Percentiles rank a stretch among this genome's conserved stretches.
Conservation (phyloP, 306 rosid genomes). For the Leucaena leucocephala region DNA sequence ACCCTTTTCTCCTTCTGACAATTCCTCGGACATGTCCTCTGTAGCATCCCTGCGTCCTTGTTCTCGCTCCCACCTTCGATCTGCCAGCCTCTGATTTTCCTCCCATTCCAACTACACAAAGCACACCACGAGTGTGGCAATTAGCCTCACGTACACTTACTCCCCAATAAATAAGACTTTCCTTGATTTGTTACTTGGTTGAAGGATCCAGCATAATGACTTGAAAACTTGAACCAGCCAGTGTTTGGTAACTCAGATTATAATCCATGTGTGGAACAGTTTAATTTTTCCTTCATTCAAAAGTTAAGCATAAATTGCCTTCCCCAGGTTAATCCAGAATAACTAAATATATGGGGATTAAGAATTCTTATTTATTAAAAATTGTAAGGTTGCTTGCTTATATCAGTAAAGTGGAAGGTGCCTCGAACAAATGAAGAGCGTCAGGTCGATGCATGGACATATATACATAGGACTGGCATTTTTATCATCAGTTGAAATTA, state of each 20-base stretch:
- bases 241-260: neutral
- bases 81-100: conserved; percentile 60
- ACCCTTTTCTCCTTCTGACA: conserved; percentile 88
- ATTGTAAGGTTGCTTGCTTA: neutral
- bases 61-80: conserved; percentile 83
- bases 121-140: conserved; percentile 8
- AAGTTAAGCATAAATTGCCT: neutral
- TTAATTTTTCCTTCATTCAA: neutral
- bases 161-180: conserved; percentile 4
- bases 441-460: neutral
- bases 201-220: conserved; percentile 20
- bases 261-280: neutral
- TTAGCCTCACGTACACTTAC: conserved; percentile 29
- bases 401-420: neutral
- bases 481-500: neutral
- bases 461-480: neutral
- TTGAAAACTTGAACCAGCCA: conserved; percentile 8
- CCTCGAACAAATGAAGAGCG: neutral
- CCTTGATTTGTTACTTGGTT: conserved; percentile 13
- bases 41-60: conserved; percentile 78
- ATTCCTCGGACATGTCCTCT: conserved; percentile 87
- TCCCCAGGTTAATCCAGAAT: neutral
- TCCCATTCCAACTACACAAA: conserved; percentile 78
- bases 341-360: neutral
- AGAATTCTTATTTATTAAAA: neutral